Base-by-base conservation (phyloP, 1,139 yeast genomes). In the Debaryomyces robertsiae region DNA sequence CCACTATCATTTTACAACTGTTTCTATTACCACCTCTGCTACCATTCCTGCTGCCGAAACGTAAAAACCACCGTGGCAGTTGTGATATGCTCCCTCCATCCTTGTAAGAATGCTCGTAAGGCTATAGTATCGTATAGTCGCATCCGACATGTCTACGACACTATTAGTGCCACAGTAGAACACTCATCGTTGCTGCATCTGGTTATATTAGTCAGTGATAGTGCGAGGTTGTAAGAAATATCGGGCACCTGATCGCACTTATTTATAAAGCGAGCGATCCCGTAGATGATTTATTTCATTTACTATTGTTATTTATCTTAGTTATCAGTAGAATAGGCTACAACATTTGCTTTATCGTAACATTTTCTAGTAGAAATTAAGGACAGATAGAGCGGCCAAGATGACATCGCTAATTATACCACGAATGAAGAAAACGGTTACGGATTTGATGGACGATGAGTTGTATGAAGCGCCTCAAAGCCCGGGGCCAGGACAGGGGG, bases 391-490 rank as follows among this genome's bases (percentile, higher is more conserved):
- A 25, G 32, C 14, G 30, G 13, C 28, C 9, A 31, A 30, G 14
- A 75, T 76, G 77, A 64, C 80, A 24, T 73, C 80, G n/a, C 53
- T 68, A 44, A 65, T 67, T 19, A 63, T 71, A 47, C 79, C 79
- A 25, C 60, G 65, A 30, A 66, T 75, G 47, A 70, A 79, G 58
- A 73, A 83, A 54, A 69, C 84, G 14, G 58, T 78, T 45, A 76
- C 81, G 27, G 85, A 79, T 49, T 74, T 79, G 31, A 69, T 79
- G 68, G 87, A 81, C 46, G 90, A 83, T 48, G 89, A 83, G 54
- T 62, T 82, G 42, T 77, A 77, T 48, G 81, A 74, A 52, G 61
- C 76, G 43, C 75, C 75, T 6, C 56, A 57, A 30, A 54, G 55
- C 23, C 60, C 64, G 2, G 43, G 52, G 19, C 47, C 39, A 25